These are phyloP conservation scores for Trametes cubensis DNA, from an alignment of 768 basidiomycete genomes.

Conservation along the genomic window DNA sequence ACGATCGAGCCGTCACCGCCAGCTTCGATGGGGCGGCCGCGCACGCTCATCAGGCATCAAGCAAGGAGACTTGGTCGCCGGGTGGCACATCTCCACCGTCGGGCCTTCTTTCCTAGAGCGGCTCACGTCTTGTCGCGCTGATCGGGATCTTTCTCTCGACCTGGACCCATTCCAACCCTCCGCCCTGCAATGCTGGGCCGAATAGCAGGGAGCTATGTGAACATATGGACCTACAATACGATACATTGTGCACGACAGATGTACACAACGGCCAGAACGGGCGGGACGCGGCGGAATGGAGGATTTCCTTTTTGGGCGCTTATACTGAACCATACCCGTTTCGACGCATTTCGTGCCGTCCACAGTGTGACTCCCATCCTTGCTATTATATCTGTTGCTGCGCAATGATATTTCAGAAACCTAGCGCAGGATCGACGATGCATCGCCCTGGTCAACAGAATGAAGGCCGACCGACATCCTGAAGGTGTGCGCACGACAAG, in stretches of 20 bases:
- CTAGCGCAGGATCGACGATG: too few relatives aligned
- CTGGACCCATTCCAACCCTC: not conserved
- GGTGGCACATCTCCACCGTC: not conserved
- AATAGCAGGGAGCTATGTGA: not conserved
- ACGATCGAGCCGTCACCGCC: not conserved
- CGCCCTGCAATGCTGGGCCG: not conserved
- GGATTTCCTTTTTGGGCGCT: too few relatives aligned
- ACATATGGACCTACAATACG: slow-evolving; percentile 1
- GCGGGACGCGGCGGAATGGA: not conserved
- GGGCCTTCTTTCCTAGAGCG: too few relatives aligned
- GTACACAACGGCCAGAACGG: not conserved
- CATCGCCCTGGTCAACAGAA: not conserved
- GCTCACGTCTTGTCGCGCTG: not conserved
- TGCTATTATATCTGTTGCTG: too few relatives aligned
- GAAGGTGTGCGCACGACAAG: not conserved
- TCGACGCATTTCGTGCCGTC: too few relatives aligned
- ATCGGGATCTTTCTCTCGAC: slow-evolving; percentile 3
- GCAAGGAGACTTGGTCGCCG: not conserved
- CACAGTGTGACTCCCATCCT: too few relatives aligned
- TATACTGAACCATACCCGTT: too few relatives aligned
- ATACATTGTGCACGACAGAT: not conserved
- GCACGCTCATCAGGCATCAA: too few relatives aligned
- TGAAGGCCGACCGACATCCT: not conserved
- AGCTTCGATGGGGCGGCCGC: too few relatives aligned
- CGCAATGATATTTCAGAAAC: too few relatives aligned